Conservation (phyloP, 306 rosid species). For the Dryas octopetala region DNA sequence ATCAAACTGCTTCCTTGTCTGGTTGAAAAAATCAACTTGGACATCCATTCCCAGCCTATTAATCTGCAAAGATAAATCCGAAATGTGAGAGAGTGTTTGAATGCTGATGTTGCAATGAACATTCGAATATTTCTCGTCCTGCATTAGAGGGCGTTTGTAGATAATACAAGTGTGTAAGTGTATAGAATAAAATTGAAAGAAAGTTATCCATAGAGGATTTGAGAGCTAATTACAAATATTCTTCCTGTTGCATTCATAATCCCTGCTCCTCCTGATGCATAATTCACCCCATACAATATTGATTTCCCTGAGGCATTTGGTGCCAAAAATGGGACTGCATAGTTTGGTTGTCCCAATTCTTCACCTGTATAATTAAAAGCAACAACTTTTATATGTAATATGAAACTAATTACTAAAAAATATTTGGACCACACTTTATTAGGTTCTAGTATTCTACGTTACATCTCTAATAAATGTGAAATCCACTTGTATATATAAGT, state of each 20-base stretch:
- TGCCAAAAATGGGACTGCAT: conserved; percentile 71
- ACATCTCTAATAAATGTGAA: background rate
- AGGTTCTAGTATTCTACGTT: too few relatives aligned
- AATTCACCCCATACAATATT: conserved; percentile 73
- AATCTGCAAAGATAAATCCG: conserved; percentile 41
- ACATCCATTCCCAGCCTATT: conserved; percentile 87
- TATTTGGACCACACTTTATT: too few relatives aligned
- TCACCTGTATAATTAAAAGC: conserved; percentile 52
- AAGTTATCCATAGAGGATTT: background rate
- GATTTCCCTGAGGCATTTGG: conserved; percentile 76
- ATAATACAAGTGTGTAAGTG: background rate
- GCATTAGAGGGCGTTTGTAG: background rate
- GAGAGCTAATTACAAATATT: conserved; percentile 74
- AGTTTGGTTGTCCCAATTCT: conserved; percentile 72
- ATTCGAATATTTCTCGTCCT: too few relatives aligned
- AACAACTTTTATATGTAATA: background rate
- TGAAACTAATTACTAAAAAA: too few relatives aligned
- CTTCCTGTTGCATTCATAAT: conserved; percentile 92
- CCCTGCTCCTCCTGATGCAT: conserved; percentile 98
- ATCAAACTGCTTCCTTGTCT: conserved; percentile 70
- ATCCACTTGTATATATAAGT: background rate
- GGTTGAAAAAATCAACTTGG: conserved; percentile 79
- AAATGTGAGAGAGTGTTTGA: too few relatives aligned
- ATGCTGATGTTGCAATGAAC: too few relatives aligned
- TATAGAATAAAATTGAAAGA: background rate